These are phyloP conservation scores for Tillandsia leiboldiana DNA, from an alignment of 176 grass and related monocot species.

Conservation along the genomic window DNA sequence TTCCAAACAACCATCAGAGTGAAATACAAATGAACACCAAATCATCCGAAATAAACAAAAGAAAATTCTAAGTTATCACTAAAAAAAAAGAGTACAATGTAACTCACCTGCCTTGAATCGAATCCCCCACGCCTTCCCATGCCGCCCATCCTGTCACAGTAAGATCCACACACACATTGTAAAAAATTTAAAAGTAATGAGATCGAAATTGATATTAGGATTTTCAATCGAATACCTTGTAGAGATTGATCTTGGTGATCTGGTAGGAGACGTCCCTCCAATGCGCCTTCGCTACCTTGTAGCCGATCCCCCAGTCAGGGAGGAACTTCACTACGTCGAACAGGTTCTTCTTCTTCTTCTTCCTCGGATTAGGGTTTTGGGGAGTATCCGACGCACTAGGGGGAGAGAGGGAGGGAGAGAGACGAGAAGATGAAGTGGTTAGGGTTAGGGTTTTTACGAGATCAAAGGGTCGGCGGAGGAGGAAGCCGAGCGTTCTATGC, in stretches of 20 bases:
- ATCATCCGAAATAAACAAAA: too few species aligned
- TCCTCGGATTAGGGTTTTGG: slow-evolving; percentile 33
- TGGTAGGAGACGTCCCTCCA: slow-evolving; percentile 89
- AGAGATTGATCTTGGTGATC: slow-evolving; percentile 95
- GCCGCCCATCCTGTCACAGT: slow-evolving; percentile 55
- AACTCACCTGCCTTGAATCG: slow-evolving; percentile 74
- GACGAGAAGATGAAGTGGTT: background rate
- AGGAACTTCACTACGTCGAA: slow-evolving; percentile 90
- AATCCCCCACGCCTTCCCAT: slow-evolving; percentile 90
- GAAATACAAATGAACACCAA: too few species aligned
- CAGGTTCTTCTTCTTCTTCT: slow-evolving; percentile 87
- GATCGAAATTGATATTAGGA: background rate
- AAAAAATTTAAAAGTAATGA: background rate
- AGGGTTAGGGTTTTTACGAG: background rate
- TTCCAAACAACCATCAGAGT: too few species aligned
- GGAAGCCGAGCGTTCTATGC: background rate
- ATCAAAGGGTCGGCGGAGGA: background rate
- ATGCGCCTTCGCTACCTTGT: slow-evolving; percentile 80
- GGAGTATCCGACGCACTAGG: background rate
- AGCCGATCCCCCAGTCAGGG: slow-evolving; percentile 70
- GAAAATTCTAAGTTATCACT: too few species aligned
- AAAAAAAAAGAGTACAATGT: background rate
- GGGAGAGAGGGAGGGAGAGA: background rate
- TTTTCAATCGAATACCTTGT: slow-evolving; percentile 36
- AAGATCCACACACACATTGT: background rate